Evolutionary conservation across 163 green algal species (phyloP).

Genomic region (Prototheca wickerhamii): DNA sequence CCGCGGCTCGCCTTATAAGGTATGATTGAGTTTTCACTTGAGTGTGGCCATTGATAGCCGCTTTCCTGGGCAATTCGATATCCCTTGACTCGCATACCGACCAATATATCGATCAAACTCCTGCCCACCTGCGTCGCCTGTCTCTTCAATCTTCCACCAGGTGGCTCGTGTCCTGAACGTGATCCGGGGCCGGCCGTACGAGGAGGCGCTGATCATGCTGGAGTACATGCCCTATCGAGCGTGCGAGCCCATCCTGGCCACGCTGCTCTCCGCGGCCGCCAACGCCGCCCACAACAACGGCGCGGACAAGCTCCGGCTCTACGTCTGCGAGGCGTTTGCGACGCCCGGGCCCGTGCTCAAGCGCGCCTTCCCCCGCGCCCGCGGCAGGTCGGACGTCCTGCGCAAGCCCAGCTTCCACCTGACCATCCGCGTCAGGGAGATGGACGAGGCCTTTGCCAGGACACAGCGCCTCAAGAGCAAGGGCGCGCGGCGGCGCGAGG

Average conservation of each 20-base stretch:
- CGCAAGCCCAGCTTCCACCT: slow-evolving; percentile 79
- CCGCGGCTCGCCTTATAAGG: slow-evolving; percentile 29
- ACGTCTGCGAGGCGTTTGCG: slow-evolving; percentile 71
- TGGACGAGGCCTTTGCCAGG: too few relatives aligned
- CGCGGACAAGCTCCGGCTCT: slow-evolving; percentile 76
- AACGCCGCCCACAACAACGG: slow-evolving; percentile 93
- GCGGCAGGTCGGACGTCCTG: slow-evolving; percentile 69
- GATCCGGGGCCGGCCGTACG: slow-evolving; percentile 83
- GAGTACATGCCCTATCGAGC: slow-evolving; percentile 88
- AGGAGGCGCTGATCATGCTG: slow-evolving; percentile 87
- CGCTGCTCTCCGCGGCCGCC: slow-evolving; percentile 74
- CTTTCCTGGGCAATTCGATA: background rate
- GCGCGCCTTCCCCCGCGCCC: slow-evolving; percentile 68
- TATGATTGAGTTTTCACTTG: slow-evolving; percentile 1
- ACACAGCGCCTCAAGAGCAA: too few relatives aligned
- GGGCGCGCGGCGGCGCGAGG: too few relatives aligned
- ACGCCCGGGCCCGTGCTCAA: slow-evolving; percentile 75
- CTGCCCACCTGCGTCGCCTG: background rate
- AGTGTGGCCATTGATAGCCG: background rate
- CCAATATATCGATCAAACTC: background rate
- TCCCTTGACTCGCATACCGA: background rate
- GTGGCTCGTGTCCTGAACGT: slow-evolving; percentile 85
- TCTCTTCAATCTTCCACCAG: slow-evolving; percentile 40
- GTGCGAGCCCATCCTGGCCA: slow-evolving; percentile 62
- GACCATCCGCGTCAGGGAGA: slow-evolving; percentile 75